Evolutionary conservation across 306 rosid species (phyloP).

Genomic region (Castanea crenata): DNA sequence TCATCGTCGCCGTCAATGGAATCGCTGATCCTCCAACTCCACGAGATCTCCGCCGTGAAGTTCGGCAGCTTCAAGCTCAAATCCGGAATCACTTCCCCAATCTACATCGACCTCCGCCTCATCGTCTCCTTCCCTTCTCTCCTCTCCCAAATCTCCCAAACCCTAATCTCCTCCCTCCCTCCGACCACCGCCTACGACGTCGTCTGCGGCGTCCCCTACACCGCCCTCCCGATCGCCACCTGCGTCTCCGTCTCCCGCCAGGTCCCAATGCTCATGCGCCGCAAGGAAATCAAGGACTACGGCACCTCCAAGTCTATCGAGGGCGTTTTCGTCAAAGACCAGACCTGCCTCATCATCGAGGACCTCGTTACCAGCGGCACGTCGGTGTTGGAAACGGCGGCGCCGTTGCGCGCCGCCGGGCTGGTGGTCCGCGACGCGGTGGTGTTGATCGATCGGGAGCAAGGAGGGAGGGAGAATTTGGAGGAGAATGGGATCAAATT

Average conservation of each 20-base stretch:
- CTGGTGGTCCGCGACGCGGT: slow-evolving; percentile 73
- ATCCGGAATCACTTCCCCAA: slow-evolving; percentile 87
- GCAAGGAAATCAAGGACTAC: slow-evolving; percentile 89
- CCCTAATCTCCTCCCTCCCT: slow-evolving; percentile 62
- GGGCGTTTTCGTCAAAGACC: slow-evolving; percentile 51
- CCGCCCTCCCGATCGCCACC: slow-evolving; percentile 91
- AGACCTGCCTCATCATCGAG: slow-evolving; percentile 72
- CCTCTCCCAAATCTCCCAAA: slow-evolving; percentile 71
- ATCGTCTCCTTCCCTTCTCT: slow-evolving; percentile 82
- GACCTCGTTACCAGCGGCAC: slow-evolving; percentile 89
- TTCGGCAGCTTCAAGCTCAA: slow-evolving; percentile 91
- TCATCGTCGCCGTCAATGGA: slow-evolving; percentile 49
- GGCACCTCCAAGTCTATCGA: slow-evolving; percentile 87
- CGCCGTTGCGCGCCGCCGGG: slow-evolving; percentile 70
- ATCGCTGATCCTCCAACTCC: slow-evolving; percentile 70
- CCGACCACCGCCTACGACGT: slow-evolving; percentile 52
- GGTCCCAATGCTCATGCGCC: slow-evolving; percentile 90
- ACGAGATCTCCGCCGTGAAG: slow-evolving; percentile 88
- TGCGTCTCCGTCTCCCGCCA: slow-evolving; percentile 47
- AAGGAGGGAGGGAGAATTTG: slow-evolving; percentile 87
- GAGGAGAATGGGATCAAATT: slow-evolving; percentile 66
- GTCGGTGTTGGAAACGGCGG: slow-evolving; percentile 77
- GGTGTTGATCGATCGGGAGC: slow-evolving; percentile 83
- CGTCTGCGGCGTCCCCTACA: slow-evolving; percentile 88
- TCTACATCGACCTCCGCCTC: slow-evolving; percentile 89